Conservation (phyloP, 805 yeast species). For the Naumovozyma baii region DNA sequence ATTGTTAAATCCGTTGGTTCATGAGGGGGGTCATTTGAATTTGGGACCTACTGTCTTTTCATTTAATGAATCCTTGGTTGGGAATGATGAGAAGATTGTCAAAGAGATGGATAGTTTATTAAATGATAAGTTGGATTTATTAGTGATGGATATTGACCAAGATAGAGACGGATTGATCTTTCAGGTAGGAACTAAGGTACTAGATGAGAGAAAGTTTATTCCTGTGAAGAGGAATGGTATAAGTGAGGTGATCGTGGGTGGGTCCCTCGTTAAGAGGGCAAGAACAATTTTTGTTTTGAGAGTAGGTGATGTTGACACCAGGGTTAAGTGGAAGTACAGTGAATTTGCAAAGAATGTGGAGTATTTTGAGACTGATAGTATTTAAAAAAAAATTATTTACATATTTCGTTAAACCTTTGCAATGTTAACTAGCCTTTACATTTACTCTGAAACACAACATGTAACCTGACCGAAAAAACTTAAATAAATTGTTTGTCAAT, state of each 20-base stretch:
- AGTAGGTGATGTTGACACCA: not conserved
- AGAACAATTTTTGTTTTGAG: no score
- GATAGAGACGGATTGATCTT: not conserved
- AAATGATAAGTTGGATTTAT: conserved; percentile 47
- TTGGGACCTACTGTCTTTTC: conserved; percentile 51
- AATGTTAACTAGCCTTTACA: no score
- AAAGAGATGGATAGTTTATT: conserved; percentile 47
- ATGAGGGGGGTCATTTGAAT: conserved; percentile 31
- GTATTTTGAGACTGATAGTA: no score
- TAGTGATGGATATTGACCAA: conserved; percentile 41
- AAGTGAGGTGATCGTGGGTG: not conserved
- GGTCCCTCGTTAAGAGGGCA: not conserved
- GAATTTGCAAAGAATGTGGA: no score
- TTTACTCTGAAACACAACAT: no score
- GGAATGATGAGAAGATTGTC: conserved; percentile 45
- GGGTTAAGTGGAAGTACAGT: not conserved
- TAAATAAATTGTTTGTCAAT: no score
- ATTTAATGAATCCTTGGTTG: conserved; percentile 52
- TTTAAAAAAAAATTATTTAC: no score
- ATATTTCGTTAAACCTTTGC: no score
- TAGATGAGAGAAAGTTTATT: no score
- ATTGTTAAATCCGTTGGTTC: conserved; percentile 42
- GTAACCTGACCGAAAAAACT: no score
- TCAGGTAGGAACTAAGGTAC: no score
- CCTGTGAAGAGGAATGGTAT: not conserved